phyloP scores from a whole-genome alignment of 23 red algal genomes.

The Gracilaria gracilis region DNA sequence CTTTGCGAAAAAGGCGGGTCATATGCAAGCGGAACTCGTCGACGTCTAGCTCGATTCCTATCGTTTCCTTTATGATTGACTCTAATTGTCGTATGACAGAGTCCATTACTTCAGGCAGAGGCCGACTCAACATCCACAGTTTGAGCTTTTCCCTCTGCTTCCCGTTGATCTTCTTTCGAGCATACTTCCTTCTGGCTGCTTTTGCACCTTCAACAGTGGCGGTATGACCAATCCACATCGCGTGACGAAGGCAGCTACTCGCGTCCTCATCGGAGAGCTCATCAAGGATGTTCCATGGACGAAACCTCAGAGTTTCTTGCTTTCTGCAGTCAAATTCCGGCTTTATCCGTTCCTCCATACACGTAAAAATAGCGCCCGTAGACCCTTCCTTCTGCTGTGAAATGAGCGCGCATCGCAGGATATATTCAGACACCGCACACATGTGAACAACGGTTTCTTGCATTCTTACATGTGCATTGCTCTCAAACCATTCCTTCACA shows the following conservation, averaged over 20 bases:
- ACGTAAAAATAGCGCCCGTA: too few relatives aligned
- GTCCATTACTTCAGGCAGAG: neutral
- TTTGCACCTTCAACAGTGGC: neutral
- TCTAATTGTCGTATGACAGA: neutral
- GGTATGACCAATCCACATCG: neutral
- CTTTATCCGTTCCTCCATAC: neutral
- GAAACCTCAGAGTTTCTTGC: neutral
- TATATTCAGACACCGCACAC: constrained; percentile 14
- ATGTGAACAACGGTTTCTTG: constrained; percentile 17
- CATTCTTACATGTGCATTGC: neutral
- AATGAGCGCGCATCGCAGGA: neutral
- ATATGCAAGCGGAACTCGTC: neutral
- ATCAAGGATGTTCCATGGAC: neutral
- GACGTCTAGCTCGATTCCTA: neutral
- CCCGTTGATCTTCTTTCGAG: neutral
- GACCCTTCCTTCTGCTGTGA: too few relatives aligned
- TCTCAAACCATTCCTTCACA: neutral
- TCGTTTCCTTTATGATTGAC: neutral
- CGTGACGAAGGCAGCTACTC: neutral
- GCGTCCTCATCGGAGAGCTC: neutral
- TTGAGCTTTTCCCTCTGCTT: neutral
- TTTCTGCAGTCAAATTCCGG: neutral
- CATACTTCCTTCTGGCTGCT: neutral
- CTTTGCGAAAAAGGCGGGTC: neutral
- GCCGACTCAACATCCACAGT: neutral